Evolutionary conservation across 345 rosid genomes (phyloP).

Genomic region (Jatropha curcas): DNA sequence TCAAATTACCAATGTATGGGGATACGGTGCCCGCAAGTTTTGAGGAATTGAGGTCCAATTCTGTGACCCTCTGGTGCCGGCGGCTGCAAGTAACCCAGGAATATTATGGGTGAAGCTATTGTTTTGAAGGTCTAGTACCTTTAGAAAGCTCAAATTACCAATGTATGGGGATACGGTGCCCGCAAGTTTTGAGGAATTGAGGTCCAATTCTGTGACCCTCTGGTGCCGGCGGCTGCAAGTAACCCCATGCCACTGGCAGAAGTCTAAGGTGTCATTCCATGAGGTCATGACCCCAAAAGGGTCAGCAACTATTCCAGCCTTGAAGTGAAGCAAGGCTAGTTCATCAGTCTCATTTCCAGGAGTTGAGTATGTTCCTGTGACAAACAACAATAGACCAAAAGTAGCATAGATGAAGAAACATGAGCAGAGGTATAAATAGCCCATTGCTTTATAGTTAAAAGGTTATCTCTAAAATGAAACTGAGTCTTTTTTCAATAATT

Average conservation of each 20-base stretch:
- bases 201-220: conserved; percentile 15
- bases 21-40: too few species aligned
- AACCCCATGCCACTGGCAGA: conserved; percentile 20
- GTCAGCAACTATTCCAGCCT: conserved; percentile 12
- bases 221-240: conserved; percentile 3
- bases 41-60: too few species aligned
- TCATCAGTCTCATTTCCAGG: conserved; percentile 15
- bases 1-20: too few species aligned
- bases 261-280: conserved; percentile 9
- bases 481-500: too few species aligned
- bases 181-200: neutral
- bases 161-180: conserved; percentile 7
- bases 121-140: neutral
- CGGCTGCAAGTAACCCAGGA: too few species aligned
- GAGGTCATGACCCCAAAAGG: neutral
- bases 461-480: too few species aligned
- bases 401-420: too few species aligned
- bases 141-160: conserved; percentile 21
- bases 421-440: too few species aligned
- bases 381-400: neutral
- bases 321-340: conserved; percentile 9
- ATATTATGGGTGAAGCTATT: too few species aligned
- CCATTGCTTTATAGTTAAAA: too few species aligned
- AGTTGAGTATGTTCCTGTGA: neutral
- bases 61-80: too few species aligned